Base-by-base conservation (phyloP, 495 filamentous ascomycete species). In the Hypoxylon cercidicola region DNA sequence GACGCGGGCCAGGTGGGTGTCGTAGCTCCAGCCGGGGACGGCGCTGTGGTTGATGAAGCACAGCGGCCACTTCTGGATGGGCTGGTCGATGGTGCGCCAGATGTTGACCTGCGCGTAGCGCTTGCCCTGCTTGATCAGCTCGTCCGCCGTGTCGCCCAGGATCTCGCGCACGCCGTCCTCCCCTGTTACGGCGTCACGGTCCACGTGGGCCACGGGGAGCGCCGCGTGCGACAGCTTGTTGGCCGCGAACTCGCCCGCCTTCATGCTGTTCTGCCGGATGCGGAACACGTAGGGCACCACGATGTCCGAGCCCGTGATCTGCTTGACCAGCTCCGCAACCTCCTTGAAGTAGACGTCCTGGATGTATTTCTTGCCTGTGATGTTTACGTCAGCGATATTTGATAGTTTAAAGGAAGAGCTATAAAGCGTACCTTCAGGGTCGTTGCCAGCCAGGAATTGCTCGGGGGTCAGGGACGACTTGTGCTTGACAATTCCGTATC, bases 91-190 rank as follows among this genome's bases (percentile, higher is more conserved):
- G 4, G 66, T 66, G 54, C 69, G 62, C 69, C 69, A 72, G 59
- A 72, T 79, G 12, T 82, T 79, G 20, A 92, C 80, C 73, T 92
- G 88, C 8, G 78, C 76, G 12, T 78, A 78, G 64, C 90, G 92
- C 50, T 89, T 85, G 18, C 90, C 90, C 25, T 86, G 79, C 32
- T 89, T 82, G 12, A 93, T 78, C 49, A 91, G 86, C 60, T 91
- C 87, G 69, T 90, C 90, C 0, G 90, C 90, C 12, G 82, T 88
- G 19, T 82, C 82, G 68, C 91, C 89, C 62, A 88, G 89, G 37
- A 90, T 76, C 49, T 92, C 90, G 4, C 86, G 78, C 44, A 79
- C 75, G 46, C 91, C 88, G 66, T 88, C 90, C 32, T 77, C 71
- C 8, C 76, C 77, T n/a, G 68, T 72, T 3, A 71, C 49, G 5